Percentiles rank a stretch among this genome's conserved stretches.
Conservation (phyloP, 768 basidiomycete genomes). For the Rhodotorula graminis region DNA sequence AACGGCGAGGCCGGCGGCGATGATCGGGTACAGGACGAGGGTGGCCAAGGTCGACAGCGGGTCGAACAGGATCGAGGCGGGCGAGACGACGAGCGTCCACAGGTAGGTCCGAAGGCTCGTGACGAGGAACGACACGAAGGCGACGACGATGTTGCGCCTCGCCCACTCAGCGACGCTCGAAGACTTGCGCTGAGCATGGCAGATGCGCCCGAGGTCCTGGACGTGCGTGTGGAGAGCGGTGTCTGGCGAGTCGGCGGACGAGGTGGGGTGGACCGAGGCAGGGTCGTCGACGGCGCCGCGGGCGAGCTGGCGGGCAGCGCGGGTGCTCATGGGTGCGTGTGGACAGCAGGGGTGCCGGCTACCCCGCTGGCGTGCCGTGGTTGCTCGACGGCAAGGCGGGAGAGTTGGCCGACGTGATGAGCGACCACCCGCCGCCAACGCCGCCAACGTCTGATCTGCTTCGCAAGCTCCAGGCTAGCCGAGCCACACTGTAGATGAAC, state of each 20-base stretch:
- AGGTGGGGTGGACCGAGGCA: too few species aligned
- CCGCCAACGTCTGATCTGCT: too few species aligned
- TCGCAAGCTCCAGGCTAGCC: too few species aligned
- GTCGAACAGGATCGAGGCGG: conserved; percentile 20
- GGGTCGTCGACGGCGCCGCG: too few species aligned
- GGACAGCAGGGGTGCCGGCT: too few species aligned
- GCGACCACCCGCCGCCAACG: too few species aligned
- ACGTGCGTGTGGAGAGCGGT: background rate
- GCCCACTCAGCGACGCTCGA: background rate
- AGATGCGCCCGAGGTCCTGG: background rate
- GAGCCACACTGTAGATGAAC: too few species aligned
- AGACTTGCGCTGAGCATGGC: background rate
- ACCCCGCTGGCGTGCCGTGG: too few species aligned
- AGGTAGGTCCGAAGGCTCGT: background rate
- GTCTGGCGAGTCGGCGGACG: background rate
- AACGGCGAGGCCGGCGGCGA: background rate
- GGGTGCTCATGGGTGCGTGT: too few species aligned
- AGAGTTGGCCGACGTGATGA: too few species aligned
- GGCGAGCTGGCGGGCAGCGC: too few species aligned
- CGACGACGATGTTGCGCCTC: background rate
- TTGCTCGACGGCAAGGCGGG: too few species aligned
- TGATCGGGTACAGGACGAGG: conserved; percentile 13
- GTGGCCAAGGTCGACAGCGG: conserved; percentile 7
- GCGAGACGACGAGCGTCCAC: conserved; percentile 18
- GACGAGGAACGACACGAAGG: conserved; percentile 3